Base-by-base conservation (phyloP, 202 grass and related monocot species). In the Panicum virgatum region DNA sequence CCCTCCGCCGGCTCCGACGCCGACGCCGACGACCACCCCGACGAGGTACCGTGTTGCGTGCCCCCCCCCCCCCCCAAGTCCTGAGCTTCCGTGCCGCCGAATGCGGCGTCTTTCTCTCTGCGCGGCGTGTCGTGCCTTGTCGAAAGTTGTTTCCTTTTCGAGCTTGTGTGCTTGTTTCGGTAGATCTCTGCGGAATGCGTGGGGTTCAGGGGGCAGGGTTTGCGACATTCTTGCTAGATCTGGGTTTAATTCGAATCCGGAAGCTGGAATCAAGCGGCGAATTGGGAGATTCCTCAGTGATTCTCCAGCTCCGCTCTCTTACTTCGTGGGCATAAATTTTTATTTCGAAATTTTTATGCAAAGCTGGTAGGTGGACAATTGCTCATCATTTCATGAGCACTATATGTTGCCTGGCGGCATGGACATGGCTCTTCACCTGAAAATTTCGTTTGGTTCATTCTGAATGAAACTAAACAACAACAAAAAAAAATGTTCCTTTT, bases 1-100 rank as follows among this genome's bases (percentile, higher is more conserved):
- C 85, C 86, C 56, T 53, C 75, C 80, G 88, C 66, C 38, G 91
- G 85, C 74, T 90, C 83, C 40, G 85, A 91, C 53, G 71, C 73
- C 52, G 79, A 81, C 54, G 80, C 59, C 64, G 83, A 83, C 61
- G 85, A 68, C 39, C 82, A 88, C 62, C 60, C 80, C 77, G 92
- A 86, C 58, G 90, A 94, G 89, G 91, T 91, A 50, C 40, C 50
- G 9, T 73, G 13, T 19, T 38, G 32, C 20, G 18, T 52, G 29
- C 67, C 68, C 51, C 57, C 40, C n/a, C n/a, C n/a, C n/a, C n/a
- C 64, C 32, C 32, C 32, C 32, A 3, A n/a, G 30, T 25, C 10
- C 26, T 48, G 20, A 3, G 2, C 18, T 30, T 58, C 5, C 5
- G 12, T 19, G 46, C 32, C 53, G 63, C 54, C 13, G 34, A 78